phyloP scores from a whole-genome alignment of 331 rosid species.

The Pyrus hybrid region DNA sequence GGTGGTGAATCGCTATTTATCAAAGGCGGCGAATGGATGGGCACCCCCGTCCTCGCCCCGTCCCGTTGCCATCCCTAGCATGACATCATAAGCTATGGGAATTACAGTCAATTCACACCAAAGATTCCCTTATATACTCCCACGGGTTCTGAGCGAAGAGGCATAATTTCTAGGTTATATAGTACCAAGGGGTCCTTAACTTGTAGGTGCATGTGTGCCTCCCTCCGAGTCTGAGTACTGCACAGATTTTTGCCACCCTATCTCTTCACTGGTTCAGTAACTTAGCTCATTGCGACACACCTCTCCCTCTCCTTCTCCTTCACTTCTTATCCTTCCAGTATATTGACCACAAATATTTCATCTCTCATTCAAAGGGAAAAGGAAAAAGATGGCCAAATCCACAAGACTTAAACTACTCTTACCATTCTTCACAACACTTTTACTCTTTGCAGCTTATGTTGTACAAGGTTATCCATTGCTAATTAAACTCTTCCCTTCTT shows the following conservation, averaged over 20 bases:
- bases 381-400: constrained; percentile 32
- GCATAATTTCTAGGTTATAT: constrained; percentile 1
- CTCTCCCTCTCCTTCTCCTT: not conserved
- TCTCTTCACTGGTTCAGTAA: not conserved
- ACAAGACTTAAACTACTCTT: constrained; percentile 21
- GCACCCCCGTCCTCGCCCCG: too few relatives aligned
- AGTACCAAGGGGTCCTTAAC: not conserved
- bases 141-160: not conserved
- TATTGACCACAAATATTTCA: constrained; percentile 9
- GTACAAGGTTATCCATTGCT: constrained; percentile 34
- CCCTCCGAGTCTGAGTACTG: not conserved
- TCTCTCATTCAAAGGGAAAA: not conserved
- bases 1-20: too few relatives aligned
- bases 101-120: too few relatives aligned
- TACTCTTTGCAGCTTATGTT: constrained; percentile 43
- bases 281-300: not conserved
- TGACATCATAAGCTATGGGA: too few relatives aligned
- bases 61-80: too few relatives aligned
- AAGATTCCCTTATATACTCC: not conserved
- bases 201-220: not conserved
- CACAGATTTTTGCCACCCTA: constrained; percentile 22
- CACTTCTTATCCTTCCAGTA: constrained; percentile 8
- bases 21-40: too few relatives aligned
- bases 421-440: constrained; percentile 26
- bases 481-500: not conserved